Percentiles rank a stretch among this genome's conserved stretches.
Conservation (phyloP, 345 rosid genomes). For the Brassica carinata region DNA sequence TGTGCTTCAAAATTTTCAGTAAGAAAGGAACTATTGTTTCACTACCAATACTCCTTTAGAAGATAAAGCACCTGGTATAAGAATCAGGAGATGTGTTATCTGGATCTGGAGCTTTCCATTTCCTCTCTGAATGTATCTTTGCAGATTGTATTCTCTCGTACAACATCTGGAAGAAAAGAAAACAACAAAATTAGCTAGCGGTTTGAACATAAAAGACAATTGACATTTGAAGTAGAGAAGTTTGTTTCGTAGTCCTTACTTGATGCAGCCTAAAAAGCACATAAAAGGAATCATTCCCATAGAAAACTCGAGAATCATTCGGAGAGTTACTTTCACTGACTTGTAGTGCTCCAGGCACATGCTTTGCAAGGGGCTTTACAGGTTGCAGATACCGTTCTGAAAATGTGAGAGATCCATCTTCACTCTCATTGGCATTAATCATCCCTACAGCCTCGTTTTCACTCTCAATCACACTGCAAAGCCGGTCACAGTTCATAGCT, state of each 20-base stretch:
- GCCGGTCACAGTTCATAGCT: constrained; percentile 51
- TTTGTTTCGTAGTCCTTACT: constrained; percentile 49
- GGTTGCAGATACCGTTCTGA: constrained; percentile 72
- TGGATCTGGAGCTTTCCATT: constrained; percentile 86
- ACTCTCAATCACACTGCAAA: constrained; percentile 72
- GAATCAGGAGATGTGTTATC: constrained; percentile 71
- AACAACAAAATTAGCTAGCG: constrained; percentile 12
- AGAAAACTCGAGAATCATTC: constrained; percentile 67
- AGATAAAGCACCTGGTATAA: constrained; percentile 71
- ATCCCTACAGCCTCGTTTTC: constrained; percentile 89
- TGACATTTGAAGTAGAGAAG: not conserved
- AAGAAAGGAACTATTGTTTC: not conserved
- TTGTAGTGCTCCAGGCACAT: constrained; percentile 57
- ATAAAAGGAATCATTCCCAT: constrained; percentile 95
- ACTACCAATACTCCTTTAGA: constrained; percentile 7
- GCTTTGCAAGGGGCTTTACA: constrained; percentile 90
- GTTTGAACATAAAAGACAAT: not conserved
- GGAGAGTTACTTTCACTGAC: constrained; percentile 53
- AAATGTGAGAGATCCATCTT: constrained; percentile 69
- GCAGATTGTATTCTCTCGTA: constrained; percentile 95
- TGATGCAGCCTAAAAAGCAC: constrained; percentile 98
- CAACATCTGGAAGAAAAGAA: constrained; percentile 54
- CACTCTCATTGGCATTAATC: constrained; percentile 62
- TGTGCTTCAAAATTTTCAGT: constrained; percentile 29
- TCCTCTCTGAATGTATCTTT: constrained; percentile 88